Evolutionary conservation across 2,329 filamentous ascomycete species (phyloP), one percentile per base, ranked within the genome.

Genomic region (Talaromyces sp.): DNA sequence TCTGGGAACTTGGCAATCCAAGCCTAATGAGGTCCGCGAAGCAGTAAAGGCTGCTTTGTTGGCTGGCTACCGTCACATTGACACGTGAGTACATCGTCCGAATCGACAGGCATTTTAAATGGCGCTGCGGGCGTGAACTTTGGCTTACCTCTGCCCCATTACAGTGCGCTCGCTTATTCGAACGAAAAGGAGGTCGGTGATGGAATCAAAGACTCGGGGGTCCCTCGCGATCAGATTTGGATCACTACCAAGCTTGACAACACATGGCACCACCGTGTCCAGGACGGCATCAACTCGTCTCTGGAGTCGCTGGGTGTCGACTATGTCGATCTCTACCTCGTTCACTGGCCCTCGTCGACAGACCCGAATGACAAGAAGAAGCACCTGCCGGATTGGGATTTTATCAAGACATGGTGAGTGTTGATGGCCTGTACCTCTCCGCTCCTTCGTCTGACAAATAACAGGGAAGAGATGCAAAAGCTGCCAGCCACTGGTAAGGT

Each of bases 371-470:
- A 79, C 63, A 68, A 72, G 58, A 68, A 76, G 53, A 89, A 90
- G 80, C 85, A 88, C 72, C 83, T 86, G 64, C 80, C 84, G 32
- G 89, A 91, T 78, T 93, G 90, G 90, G 83, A 91, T 78, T 93
- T 90, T 75, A 81, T 89, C 68, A 86, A 94, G 76, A 94, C 91
- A 27, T 95, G 83, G 83, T 71, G 65, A 54, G 68, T 43, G 27
- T 14, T n/a, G 41, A 19, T 5, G n/a, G 43, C 10, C 10, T 9
- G 26, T 50, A 52, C 52, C 38, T 68, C 81, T 53, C 56, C 88
- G 80, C 90, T 86, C 58, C 87, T 85, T 4, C 80, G 91, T 14
- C 84, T 57, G 21, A 61, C 29, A 5, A 10, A 35, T n/a, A 32
- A 86, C 76, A 87, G 71, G 74, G 72, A 75, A 68, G 73, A 74